A percentile compares a stretch with the other conserved stretches of the same genome.
These are phyloP conservation scores for Mrakia gelida DNA, from an alignment of 768 basidiomycete genomes.

Conservation along the genomic window DNA sequence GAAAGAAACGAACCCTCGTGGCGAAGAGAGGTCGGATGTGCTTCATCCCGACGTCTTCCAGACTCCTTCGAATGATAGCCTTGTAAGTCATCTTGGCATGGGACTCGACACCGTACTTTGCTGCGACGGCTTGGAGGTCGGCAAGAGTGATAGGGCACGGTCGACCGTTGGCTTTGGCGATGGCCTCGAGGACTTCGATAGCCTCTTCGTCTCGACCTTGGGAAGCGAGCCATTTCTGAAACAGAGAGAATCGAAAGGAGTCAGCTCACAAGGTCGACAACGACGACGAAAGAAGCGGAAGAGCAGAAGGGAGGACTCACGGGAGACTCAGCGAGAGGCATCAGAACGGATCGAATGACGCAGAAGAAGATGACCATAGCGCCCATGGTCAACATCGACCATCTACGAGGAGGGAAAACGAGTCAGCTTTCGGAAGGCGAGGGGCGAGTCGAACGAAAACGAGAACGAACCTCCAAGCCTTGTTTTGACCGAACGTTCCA, in stretches of 20 bases:
- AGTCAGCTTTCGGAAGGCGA: not conserved
- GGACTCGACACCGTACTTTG: slow-evolving; percentile 1
- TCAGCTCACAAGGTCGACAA: not conserved
- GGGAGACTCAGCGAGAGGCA: slow-evolving; percentile 11
- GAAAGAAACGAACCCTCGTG: not conserved
- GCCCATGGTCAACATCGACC: not conserved
- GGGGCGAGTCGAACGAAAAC: not conserved
- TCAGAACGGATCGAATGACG: not conserved
- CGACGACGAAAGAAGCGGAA: not conserved
- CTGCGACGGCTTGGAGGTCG: not conserved
- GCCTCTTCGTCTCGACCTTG: slow-evolving; percentile 24
- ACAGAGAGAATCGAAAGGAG: not conserved
- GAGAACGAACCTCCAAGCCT: slow-evolving; percentile 1
- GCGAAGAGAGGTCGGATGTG: slow-evolving; percentile 14
- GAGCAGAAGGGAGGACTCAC: not conserved
- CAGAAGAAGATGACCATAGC: not conserved
- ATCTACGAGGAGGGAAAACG: not conserved
- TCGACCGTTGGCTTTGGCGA: not conserved
- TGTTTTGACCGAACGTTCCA: slow-evolving; percentile 10
- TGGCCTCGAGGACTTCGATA: slow-evolving; percentile 8
- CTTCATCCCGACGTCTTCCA: not conserved
- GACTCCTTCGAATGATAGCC: not conserved
- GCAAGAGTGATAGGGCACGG: not conserved
- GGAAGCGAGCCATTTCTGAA: slow-evolving; percentile 17
- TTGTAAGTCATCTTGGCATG: not conserved